Evolutionary conservation across 495 filamentous ascomycete species (phyloP).

Genomic region (Aspergillus bertholletiae): DNA sequence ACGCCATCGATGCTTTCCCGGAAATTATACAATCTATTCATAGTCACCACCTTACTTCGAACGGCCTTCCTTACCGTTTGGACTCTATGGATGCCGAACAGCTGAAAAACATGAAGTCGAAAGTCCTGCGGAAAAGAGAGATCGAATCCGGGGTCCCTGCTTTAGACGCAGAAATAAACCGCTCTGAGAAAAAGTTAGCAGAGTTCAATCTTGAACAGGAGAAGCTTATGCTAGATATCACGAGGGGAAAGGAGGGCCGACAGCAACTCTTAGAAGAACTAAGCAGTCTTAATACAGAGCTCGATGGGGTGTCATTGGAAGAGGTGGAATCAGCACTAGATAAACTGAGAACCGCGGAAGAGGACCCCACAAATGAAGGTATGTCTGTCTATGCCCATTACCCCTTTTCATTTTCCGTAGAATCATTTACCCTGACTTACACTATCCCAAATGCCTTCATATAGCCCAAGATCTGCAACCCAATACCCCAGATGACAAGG

Average conservation of each 20-base stretch:
- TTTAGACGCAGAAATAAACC: conserved; percentile 53
- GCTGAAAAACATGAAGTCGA: conserved; percentile 24
- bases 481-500: not conserved
- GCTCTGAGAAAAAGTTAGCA: conserved; percentile 45
- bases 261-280: conserved; percentile 52
- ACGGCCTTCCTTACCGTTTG: not conserved
- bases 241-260: conserved; percentile 35
- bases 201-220: conserved; percentile 54
- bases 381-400: conserved; percentile 7
- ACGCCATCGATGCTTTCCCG: not conserved
- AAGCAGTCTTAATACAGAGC: conserved; percentile 45
- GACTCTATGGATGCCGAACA: conserved; percentile 18
- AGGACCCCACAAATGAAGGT: conserved; percentile 25
- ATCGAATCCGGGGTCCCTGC: conserved; percentile 56
- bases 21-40: not conserved
- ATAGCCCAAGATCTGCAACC: conserved; percentile 3
- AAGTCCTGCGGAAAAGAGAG: conserved; percentile 46
- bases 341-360: conserved; percentile 22
- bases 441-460: not conserved
- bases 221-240: conserved; percentile 56
- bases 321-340: conserved; percentile 39
- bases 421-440: too few species aligned
- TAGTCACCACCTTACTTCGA: not conserved
- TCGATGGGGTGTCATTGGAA: conserved; percentile 38
- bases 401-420: too few species aligned